Evolutionary conservation across 495 filamentous ascomycete species (phyloP), one percentile per base, ranked within the genome.

Genomic region (Patellaria atrata): DNA sequence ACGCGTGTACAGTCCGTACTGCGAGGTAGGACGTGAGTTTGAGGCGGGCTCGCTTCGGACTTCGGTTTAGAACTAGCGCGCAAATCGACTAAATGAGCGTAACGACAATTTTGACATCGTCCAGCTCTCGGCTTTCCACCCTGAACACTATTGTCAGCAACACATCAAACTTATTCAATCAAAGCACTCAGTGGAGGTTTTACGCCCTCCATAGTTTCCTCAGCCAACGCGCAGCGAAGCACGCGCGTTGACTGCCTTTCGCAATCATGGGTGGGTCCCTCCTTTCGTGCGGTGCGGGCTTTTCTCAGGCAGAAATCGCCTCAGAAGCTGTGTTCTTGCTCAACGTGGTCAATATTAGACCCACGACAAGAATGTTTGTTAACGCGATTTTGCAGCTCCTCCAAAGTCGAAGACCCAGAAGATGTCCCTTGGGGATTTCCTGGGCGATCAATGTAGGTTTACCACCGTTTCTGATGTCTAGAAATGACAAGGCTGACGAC

Each of bases 371-470:
- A 7, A 31, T 14, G 35, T 38, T 40, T 34, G 27, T 44, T 52
- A 35, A 48, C 30, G 21, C 31, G 27, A 38, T 47, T 30, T 19
- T 58, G 32, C 52, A 94, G 84, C 82, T 65, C 85, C 83, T 34
- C 51, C 58, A 47, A 94, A 94, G 63, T 73, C 75, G 56, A 86
- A 84, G 64, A 68, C 75, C 59, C 75, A 83, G 67, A 96, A 89
- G 73, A 83, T 97, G 79, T 77, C 75, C 63, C 73, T 94, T 49
- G 80, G 82, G 61, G 75, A 75, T 48, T 96, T 99, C 67, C 66
- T 96, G 66, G 69, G 67, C 40, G 82, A 94, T 51, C 70, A 81
- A 57, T 74, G 87, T 94, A 67, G 54, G 74, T 59, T 47, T 32
- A 30, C 44, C 32, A 37, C 33, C 40, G 23, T 40, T 31, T 39